Evolutionary conservation across 257 asterid species (phyloP).

Genomic region (Solanum appendiculatum): DNA sequence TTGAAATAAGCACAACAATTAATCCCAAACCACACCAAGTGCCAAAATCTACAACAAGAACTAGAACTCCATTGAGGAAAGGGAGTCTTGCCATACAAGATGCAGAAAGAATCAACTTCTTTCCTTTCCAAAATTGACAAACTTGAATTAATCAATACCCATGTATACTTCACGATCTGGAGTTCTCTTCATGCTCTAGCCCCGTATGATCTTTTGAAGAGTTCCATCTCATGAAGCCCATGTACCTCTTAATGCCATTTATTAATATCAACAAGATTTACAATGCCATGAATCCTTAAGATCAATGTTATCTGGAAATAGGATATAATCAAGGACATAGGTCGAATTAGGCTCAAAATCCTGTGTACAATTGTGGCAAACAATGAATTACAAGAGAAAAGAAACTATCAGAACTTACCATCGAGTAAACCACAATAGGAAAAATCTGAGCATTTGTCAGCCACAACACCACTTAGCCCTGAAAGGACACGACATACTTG

Average conservation of each 20-base stretch:
- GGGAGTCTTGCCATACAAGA: background rate
- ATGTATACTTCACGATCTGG: background rate
- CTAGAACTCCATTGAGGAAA: background rate
- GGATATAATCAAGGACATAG: background rate
- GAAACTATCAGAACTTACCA: background rate
- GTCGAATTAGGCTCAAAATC: background rate
- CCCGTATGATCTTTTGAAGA: background rate
- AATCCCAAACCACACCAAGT: background rate
- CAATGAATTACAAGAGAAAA: background rate
- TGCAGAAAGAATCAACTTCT: background rate
- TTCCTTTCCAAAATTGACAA: background rate
- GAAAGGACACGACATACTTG: background rate
- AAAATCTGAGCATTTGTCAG: background rate
- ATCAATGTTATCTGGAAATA: background rate
- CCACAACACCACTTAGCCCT: background rate
- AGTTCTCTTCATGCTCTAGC: background rate
- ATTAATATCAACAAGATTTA: background rate
- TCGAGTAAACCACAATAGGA: background rate
- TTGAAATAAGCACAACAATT: background rate
- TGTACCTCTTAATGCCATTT: background rate
- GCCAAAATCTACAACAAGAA: background rate
- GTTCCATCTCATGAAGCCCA: background rate
- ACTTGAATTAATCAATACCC: background rate
- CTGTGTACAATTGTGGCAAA: background rate
- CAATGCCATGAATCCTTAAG: background rate